Percentiles rank a stretch among this genome's conserved stretches.
Evolutionary conservation across 345 rosid species (phyloP).

Genomic region (Eucalyptus victrix): DNA sequence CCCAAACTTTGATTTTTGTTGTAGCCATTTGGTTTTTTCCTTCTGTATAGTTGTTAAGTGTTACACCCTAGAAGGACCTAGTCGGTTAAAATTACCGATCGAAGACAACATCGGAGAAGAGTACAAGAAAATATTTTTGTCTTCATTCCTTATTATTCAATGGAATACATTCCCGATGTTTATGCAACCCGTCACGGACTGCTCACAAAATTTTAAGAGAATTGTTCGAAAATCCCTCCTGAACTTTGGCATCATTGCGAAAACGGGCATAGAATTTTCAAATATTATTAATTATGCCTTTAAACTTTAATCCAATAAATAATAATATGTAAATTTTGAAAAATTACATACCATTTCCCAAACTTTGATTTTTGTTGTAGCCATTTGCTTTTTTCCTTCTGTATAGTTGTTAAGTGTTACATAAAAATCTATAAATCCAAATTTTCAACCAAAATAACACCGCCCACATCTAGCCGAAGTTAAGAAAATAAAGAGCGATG

Average conservation of each 20-base stretch:
- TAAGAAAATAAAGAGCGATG: no score
- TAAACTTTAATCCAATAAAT: background rate
- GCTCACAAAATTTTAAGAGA: background rate
- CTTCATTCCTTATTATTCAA: background rate
- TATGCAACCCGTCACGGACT: background rate
- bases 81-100: background rate
- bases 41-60: background rate
- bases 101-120: background rate
- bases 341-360: background rate
- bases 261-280: background rate
- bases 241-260: background rate
- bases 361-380: background rate
- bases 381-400: background rate
- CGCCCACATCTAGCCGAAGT: fast-evolving
- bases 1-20: background rate
- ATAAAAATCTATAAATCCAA: no score
- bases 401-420: background rate
- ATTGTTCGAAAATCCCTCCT: background rate
- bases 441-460: no score
- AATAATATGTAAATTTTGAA: background rate
- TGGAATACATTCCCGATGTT: background rate
- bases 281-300: fast-evolving
- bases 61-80: background rate
- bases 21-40: background rate
- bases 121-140: background rate